phyloP scores from a whole-genome alignment of 2,329 filamentous ascomycete genomes.

The Chlorencoelia australis region DNA sequence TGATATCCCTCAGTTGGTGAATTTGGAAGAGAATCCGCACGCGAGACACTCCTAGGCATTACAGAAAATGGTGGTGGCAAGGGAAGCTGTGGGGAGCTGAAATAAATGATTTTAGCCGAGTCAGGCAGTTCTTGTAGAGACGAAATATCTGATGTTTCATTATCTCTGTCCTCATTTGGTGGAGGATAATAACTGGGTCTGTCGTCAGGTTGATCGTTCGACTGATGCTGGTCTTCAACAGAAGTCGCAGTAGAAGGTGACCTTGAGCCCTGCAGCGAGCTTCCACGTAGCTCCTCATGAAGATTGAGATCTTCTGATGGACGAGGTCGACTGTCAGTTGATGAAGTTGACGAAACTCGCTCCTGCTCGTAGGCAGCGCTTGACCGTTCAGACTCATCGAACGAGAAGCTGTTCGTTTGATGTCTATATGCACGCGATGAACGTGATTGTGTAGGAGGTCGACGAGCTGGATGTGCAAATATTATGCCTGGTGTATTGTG shows the following conservation, averaged over 20 bases:
- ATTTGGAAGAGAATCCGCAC: slow-evolving; percentile 14
- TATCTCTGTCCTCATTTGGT: no score
- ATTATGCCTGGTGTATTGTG: slow-evolving; percentile 23
- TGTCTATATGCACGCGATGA: slow-evolving; percentile 22
- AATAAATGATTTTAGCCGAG: no score
- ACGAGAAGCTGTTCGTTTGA: slow-evolving; percentile 29
- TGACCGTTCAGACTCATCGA: slow-evolving; percentile 24
- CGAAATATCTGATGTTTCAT: no score
- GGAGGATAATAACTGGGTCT: no score
- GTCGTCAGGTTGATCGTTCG: no score
- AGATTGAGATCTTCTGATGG: slow-evolving; percentile 13
- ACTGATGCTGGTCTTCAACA: no score
- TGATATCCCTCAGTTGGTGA: slow-evolving; percentile 5
- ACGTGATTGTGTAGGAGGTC: slow-evolving; percentile 8
- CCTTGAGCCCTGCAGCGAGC: slow-evolving; percentile 18
- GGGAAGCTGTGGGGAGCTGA: slow-evolving; percentile 11
- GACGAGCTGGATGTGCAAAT: slow-evolving; percentile 24
- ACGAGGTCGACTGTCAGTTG: slow-evolving; percentile 11
- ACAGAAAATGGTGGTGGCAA: slow-evolving; percentile 26
- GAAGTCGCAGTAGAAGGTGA: slow-evolving; percentile 7
- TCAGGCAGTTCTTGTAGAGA: slow-evolving; percentile 3
- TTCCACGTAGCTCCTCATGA: slow-evolving; percentile 21
- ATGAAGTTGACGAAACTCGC: slow-evolving; percentile 15
- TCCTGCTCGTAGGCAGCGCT: slow-evolving; percentile 25
- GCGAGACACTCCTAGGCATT: slow-evolving; percentile 16